A percentile compares a stretch with the other conserved stretches of the same genome.
phyloP scores from a whole-genome alignment of 2,329 filamentous ascomycete genomes.

The Stagonosporopsis chrysanthemi region DNA sequence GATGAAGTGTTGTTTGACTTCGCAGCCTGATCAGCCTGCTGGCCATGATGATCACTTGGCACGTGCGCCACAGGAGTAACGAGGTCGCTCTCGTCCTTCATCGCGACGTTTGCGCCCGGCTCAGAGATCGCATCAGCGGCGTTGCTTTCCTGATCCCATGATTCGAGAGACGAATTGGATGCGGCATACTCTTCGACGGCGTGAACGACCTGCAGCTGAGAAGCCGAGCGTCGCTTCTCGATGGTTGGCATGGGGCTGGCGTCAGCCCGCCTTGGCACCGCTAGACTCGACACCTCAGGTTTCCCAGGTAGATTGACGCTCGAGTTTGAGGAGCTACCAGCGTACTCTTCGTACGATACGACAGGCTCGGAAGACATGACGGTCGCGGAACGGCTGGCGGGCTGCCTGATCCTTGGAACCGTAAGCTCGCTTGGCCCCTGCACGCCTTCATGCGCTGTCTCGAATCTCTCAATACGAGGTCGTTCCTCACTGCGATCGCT shows the following conservation, averaged over 20 bases:
- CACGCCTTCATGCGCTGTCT: constrained; percentile 12
- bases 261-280: constrained; percentile 9
- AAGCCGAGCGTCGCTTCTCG: constrained; percentile 19
- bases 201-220: constrained; percentile 42
- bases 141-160: constrained; percentile 42
- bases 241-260: constrained; percentile 6
- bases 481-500: constrained; percentile 18
- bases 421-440: constrained; percentile 25
- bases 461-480: constrained; percentile 24
- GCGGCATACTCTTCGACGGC: constrained; percentile 41
- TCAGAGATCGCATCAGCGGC: constrained; percentile 36
- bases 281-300: constrained; percentile 11
- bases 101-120: constrained; percentile 33
- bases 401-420: constrained; percentile 17
- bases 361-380: constrained; percentile 14
- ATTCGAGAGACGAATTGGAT: constrained; percentile 42
- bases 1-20: constrained; percentile 20
- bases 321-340: constrained; percentile 13
- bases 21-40: constrained; percentile 28
- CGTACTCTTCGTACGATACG: constrained; percentile 17
- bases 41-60: constrained; percentile 27
- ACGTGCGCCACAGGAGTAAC: constrained; percentile 39
- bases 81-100: constrained; percentile 36
- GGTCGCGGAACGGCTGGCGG: constrained; percentile 12
- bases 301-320: constrained; percentile 10